A percentile compares a stretch with the other conserved stretches of the same genome.
These are phyloP conservation scores for Hypoxylon sp. DNA, from an alignment of 2,329 filamentous ascomycete genomes.

Conservation along the genomic window DNA sequence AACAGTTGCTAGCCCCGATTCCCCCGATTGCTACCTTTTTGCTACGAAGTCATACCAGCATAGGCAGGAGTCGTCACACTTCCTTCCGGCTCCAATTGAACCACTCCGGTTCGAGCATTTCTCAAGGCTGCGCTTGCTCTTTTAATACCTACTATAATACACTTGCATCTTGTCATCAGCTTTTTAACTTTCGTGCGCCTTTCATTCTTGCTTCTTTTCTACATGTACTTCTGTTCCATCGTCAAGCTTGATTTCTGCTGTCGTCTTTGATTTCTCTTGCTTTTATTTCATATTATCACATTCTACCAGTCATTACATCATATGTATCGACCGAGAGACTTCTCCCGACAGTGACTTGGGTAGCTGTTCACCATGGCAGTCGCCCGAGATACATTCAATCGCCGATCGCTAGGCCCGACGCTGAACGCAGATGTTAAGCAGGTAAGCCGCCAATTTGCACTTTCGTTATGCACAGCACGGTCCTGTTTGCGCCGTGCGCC, in stretches of 20 bases:
- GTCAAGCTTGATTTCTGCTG: background rate
- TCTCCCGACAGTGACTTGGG: constrained; percentile 45
- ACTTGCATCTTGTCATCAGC: constrained; percentile 23
- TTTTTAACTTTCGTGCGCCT: constrained; percentile 15
- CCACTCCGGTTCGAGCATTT: constrained; percentile 32
- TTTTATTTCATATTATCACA: constrained; percentile 7
- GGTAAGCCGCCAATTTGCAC: constrained; percentile 62
- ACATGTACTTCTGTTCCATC: constrained; percentile 3
- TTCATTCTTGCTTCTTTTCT: constrained; percentile 2
- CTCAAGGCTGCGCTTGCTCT: constrained; percentile 31
- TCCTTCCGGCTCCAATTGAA: constrained; percentile 34
- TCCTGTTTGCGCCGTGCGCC: constrained; percentile 39
- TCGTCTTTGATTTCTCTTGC: constrained; percentile 10
- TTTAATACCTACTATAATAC: constrained; percentile 13
- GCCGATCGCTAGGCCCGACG: constrained; percentile 76
- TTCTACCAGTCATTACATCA: constrained; percentile 33
- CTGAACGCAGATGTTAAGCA: constrained; percentile 78
- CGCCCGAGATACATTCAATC: constrained; percentile 69
- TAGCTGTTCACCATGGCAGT: constrained; percentile 50
- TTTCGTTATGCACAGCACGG: constrained; percentile 17
- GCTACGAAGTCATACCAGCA: constrained; percentile 34
- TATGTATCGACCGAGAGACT: constrained; percentile 47
- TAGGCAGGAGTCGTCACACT: constrained; percentile 28
- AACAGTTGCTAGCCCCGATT: constrained; percentile 5
- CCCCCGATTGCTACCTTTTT: constrained; percentile 31